phyloP scores from a whole-genome alignment of 1,139 yeast genomes.

The Zygoascus meyerae region DNA sequence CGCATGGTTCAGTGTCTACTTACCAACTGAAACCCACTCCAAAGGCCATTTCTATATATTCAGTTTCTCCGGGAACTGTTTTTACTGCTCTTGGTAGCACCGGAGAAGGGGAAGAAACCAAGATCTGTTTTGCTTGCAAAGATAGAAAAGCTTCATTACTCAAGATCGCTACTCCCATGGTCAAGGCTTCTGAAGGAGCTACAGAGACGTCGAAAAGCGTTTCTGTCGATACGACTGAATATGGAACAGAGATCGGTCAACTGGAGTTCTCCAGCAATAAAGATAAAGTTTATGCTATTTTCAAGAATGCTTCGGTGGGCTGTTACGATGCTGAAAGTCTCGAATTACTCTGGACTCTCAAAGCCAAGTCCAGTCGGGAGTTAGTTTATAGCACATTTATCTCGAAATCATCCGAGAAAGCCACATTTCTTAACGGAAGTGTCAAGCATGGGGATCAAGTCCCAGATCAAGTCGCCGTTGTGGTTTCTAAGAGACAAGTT shows the following conservation, averaged over 20 bases:
- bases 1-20: slow-evolving; percentile 69
- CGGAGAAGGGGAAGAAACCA: slow-evolving; percentile 9
- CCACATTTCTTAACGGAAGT: slow-evolving; percentile 4
- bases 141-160: slow-evolving; percentile 28
- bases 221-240: slow-evolving; percentile 10
- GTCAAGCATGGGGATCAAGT: slow-evolving; percentile 18
- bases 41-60: slow-evolving; percentile 64
- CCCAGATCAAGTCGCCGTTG: slow-evolving; percentile 21
- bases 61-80: slow-evolving; percentile 57
- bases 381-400: slow-evolving; percentile 18
- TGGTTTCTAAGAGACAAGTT: slow-evolving; percentile 20
- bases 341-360: slow-evolving; percentile 18
- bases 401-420: slow-evolving; percentile 10
- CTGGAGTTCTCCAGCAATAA: slow-evolving; percentile 16
- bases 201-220: slow-evolving; percentile 9
- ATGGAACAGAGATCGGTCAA: slow-evolving; percentile 14
- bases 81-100: slow-evolving; percentile 33
- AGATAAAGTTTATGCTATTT: slow-evolving; percentile 17
- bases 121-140: slow-evolving; percentile 23
- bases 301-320: slow-evolving; percentile 19
- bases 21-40: slow-evolving; percentile 78
- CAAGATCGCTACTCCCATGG: slow-evolving; percentile 14
- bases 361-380: slow-evolving; percentile 18
- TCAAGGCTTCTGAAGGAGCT: slow-evolving; percentile 13
- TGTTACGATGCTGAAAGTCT: slow-evolving; percentile 15